Percentiles rank a stretch among this genome's conserved stretches.
These are phyloP conservation scores for Naganishia kalamii DNA, from an alignment of 768 basidiomycete genomes.

Conservation along the genomic window DNA sequence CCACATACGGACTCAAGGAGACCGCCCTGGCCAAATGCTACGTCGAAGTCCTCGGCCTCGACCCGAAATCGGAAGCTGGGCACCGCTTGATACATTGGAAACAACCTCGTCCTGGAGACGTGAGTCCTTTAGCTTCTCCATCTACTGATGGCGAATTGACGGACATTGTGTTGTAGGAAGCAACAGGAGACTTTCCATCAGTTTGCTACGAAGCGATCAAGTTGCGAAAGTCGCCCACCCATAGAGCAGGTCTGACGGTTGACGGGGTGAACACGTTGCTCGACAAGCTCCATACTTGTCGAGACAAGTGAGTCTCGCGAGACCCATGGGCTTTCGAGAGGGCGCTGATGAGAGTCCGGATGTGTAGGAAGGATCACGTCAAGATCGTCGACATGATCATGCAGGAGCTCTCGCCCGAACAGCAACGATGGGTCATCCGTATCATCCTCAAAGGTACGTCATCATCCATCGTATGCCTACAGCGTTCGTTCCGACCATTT, in stretches of 20 bases:
- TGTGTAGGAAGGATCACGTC: slow-evolving; percentile 62
- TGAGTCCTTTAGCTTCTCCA: slow-evolving; percentile 21
- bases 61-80: slow-evolving; percentile 70
- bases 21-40: slow-evolving; percentile 87
- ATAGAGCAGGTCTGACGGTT: slow-evolving; percentile 65
- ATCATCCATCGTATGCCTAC: too few relatives aligned
- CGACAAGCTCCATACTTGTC: slow-evolving; percentile 67
- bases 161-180: slow-evolving; percentile 20
- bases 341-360: neutral
- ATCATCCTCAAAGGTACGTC: slow-evolving; percentile 82
- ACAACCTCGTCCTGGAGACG: slow-evolving; percentile 44
- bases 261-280: slow-evolving; percentile 75
- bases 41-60: slow-evolving; percentile 80
- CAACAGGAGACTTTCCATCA: slow-evolving; percentile 71
- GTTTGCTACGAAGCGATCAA: slow-evolving; percentile 80
- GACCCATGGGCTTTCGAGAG: neutral
- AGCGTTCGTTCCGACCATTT: neutral
- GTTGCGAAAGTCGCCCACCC: slow-evolving; percentile 62
- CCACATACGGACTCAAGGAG: slow-evolving; percentile 91
- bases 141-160: neutral
- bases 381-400: slow-evolving; percentile 65
- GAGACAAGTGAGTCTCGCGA: slow-evolving; percentile 59
- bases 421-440: slow-evolving; percentile 92
- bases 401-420: slow-evolving; percentile 65
- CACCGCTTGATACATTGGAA: slow-evolving; percentile 82